Evolutionary conservation across 495 filamentous ascomycete species (phyloP).

Genomic region (Cairneyella variabilis): DNA sequence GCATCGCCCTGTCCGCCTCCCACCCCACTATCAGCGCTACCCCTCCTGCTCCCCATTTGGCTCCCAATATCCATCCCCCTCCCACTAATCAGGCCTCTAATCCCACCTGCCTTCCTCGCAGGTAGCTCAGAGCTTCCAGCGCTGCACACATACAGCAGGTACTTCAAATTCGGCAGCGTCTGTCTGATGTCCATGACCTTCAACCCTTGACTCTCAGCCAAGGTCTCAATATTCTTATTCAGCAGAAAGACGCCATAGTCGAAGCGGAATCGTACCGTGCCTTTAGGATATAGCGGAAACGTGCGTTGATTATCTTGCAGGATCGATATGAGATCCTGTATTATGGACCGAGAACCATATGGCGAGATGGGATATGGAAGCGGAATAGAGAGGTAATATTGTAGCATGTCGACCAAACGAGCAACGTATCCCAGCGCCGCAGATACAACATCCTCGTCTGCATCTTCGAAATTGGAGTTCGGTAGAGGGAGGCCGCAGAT

Average conservation of each 20-base stretch:
- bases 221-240: constrained; percentile 87
- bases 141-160: constrained; percentile 81
- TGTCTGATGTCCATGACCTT: constrained; percentile 82
- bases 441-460: constrained; percentile 64
- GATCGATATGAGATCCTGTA: constrained; percentile 74
- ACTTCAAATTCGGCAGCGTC: constrained; percentile 90
- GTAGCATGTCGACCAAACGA: constrained; percentile 69
- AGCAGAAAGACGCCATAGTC: constrained; percentile 93
- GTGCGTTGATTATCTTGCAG: constrained; percentile 59
- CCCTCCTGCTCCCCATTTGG: constrained; percentile 32
- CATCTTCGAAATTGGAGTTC: constrained; percentile 63
- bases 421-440: constrained; percentile 83
- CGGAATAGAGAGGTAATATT: constrained; percentile 74
- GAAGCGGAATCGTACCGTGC: constrained; percentile 76
- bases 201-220: constrained; percentile 70
- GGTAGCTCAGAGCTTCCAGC: constrained; percentile 75
- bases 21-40: constrained; percentile 43
- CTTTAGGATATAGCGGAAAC: constrained; percentile 77
- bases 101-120: constrained; percentile 70
- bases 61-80: constrained; percentile 31
- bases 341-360: constrained; percentile 67
- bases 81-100: constrained; percentile 58
- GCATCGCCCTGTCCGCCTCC: constrained; percentile 34
- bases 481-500: constrained; percentile 74
- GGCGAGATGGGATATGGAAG: constrained; percentile 78